These are phyloP conservation scores for Golubevia sp. DNA, from an alignment of 1,284 basidiomycete genomes.

Conservation along the genomic window DNA sequence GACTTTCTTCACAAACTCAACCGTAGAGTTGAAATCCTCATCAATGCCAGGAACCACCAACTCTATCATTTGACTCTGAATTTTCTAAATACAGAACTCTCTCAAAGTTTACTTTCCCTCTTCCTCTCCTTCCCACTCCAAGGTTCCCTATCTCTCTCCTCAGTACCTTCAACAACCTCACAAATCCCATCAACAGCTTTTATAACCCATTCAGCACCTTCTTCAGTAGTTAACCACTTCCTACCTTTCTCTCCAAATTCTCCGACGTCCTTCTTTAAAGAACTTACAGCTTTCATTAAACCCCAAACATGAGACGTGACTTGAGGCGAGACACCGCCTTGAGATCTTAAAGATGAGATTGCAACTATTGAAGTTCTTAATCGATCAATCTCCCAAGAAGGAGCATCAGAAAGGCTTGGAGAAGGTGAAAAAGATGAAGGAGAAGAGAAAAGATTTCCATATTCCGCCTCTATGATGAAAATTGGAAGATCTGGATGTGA, in stretches of 20 bases:
- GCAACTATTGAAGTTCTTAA: conserved; percentile 86
- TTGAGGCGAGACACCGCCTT: conserved; percentile 86
- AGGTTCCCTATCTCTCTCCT: too few relatives aligned
- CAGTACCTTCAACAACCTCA: too few relatives aligned
- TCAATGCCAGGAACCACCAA: too few relatives aligned
- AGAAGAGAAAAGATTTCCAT: conserved; percentile 81
- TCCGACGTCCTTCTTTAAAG: conserved; percentile 65
- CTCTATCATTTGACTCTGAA: too few relatives aligned
- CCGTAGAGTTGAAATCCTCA: too few relatives aligned
- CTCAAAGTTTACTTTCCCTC: too few relatives aligned
- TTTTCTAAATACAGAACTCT: too few relatives aligned
- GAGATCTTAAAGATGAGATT: conserved; percentile 83
- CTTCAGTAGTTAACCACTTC: conserved; percentile 80
- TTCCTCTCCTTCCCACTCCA: too few relatives aligned
- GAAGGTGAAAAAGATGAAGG: conserved; percentile 66
- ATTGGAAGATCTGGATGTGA: conserved; percentile 73
- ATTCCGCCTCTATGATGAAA: conserved; percentile 88
- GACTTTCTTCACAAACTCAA: too few relatives aligned
- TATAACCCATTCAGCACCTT: conserved; percentile 90
- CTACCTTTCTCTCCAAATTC: conserved; percentile 68
- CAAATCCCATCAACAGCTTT: conserved; percentile 73
- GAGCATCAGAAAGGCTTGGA: conserved; percentile 61
- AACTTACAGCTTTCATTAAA: conserved; percentile 73
- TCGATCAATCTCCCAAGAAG: conserved; percentile 73
- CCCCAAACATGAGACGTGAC: conserved; percentile 91